Base-by-base conservation (phyloP, 208 protist genomes). In the Acanthamoeba triangularis region DNA sequence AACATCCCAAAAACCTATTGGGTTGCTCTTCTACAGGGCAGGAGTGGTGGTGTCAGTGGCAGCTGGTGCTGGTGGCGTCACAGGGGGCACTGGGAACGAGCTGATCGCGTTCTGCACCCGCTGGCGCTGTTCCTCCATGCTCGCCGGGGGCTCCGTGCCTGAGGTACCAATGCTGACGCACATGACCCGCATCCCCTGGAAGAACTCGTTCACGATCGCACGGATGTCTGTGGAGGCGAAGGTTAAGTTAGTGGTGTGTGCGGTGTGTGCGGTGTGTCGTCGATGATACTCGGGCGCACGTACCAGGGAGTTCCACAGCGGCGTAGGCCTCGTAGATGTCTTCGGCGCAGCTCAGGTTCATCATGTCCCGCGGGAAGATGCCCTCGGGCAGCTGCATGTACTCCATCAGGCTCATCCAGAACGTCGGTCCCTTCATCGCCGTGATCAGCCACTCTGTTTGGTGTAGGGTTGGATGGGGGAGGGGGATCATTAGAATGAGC, bases 331-430 rank as follows among this genome's bases (percentile, higher is more conserved):
- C 49, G 80, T 88, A 88, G 80, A 88, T 63, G 33, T 65, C 49
- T 28, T 88, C 80, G 10, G 52, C 44, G 80, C 80, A 88, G 52
- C 80, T 88, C 18, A 88, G 44, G 80, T 88, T 88, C 80, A 88
- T 88, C n/a, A 41, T 41, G 61, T 93, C 41, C 3, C 30, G 87
- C n/a, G 87, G 87, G 59, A 69, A 93, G 59, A 88, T 65, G 44
- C 80, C 80, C 10, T 41, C 52, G 35, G 80, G 80, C 41, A 93
- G 37, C 61, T 93, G 87, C 87, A 93, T 49, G 61, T 93, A 93
- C 87, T 93, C 87, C 87, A 93, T 78, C 30, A 93, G n/a, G 87
- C 87, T 74, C 87, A 93, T 52, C 87, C 87, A 93, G 37, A 78
- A 88, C 1, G 80, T 30, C 13, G 80, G 80, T 3, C 80, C 80